Conservation (phyloP, 208 protist species). For the Acanthamoeba sp. region DNA sequence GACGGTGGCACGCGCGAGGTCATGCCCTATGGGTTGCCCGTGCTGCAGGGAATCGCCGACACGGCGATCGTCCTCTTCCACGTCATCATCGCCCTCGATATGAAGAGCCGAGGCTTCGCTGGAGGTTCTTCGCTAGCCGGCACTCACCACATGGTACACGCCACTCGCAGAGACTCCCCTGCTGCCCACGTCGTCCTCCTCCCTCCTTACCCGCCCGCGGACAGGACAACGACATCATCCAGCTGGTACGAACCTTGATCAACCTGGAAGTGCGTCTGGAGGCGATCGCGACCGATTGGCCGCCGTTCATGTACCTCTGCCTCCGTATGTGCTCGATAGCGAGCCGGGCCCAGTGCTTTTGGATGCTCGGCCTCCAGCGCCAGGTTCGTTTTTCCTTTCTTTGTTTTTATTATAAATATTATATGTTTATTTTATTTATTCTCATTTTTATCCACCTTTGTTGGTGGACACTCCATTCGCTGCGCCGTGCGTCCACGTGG, state of each 20-base stretch:
- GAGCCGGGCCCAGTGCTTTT: slow-evolving; percentile 34
- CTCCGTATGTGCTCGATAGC: slow-evolving; percentile 32
- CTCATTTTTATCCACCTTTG: background rate
- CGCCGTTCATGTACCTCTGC: slow-evolving; percentile 61
- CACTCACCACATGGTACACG: background rate
- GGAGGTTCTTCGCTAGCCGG: background rate
- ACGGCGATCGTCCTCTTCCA: slow-evolving; percentile 67
- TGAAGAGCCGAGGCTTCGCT: background rate
- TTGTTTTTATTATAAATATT: too few relatives aligned
- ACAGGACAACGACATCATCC: slow-evolving; percentile 46
- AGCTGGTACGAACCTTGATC: background rate
- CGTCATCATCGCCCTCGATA: slow-evolving; percentile 49
- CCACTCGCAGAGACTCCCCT: too few relatives aligned
- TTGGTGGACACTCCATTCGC: too few relatives aligned
- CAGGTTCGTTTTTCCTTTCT: background rate
- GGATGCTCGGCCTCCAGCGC: slow-evolving; percentile 26
- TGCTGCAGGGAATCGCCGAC: slow-evolving; percentile 44
- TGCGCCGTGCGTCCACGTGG: too few relatives aligned
- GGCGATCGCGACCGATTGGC: background rate
- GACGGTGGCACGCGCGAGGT: background rate
- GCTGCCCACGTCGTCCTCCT: too few relatives aligned
- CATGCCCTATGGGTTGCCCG: slow-evolving; percentile 51
- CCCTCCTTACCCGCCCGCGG: background rate
- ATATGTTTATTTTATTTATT: too few relatives aligned
- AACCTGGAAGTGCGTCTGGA: slow-evolving; percentile 29